These are phyloP conservation scores for Carnegiea gigantea DNA, from an alignment of 179 eudicot genomes.

Conservation along the genomic window DNA sequence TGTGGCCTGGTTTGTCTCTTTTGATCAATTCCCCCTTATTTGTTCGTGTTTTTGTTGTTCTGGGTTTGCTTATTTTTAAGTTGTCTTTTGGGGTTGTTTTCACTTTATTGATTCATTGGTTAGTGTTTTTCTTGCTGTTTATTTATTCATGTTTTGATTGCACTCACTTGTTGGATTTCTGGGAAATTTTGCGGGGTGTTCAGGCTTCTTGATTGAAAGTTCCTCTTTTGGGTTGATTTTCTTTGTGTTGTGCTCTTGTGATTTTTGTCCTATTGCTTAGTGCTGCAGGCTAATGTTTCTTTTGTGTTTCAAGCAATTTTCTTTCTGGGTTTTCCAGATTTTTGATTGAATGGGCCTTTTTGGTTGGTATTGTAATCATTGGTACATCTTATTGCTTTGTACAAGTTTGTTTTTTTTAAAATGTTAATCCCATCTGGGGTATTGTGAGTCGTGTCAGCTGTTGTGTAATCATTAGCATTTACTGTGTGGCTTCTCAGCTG, in stretches of 20 bases:
- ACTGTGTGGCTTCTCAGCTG: background rate
- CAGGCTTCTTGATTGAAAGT: background rate
- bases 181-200: background rate
- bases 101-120: background rate
- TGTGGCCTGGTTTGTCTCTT: conserved; percentile 83
- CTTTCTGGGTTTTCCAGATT: background rate
- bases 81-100: background rate
- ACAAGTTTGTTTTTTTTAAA: background rate
- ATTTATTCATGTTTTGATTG: background rate
- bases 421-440: conserved; percentile 6
- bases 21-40: background rate
- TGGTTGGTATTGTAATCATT: conserved; percentile 14
- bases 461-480: conserved; percentile 27
- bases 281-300: background rate
- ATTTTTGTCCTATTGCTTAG: background rate
- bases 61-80: conserved; percentile 7
- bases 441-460: conserved; percentile 10
- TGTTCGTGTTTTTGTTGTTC: background rate
- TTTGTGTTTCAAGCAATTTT: background rate
- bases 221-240: conserved; percentile 5
- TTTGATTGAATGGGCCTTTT: background rate
- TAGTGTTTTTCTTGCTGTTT: background rate
- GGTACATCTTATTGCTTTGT: conserved; percentile 2
- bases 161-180: background rate
- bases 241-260: conserved; percentile 4